Evolutionary conservation across 2,329 filamentous ascomycete genomes (phyloP).

Genomic region (Fusarium sp.): DNA sequence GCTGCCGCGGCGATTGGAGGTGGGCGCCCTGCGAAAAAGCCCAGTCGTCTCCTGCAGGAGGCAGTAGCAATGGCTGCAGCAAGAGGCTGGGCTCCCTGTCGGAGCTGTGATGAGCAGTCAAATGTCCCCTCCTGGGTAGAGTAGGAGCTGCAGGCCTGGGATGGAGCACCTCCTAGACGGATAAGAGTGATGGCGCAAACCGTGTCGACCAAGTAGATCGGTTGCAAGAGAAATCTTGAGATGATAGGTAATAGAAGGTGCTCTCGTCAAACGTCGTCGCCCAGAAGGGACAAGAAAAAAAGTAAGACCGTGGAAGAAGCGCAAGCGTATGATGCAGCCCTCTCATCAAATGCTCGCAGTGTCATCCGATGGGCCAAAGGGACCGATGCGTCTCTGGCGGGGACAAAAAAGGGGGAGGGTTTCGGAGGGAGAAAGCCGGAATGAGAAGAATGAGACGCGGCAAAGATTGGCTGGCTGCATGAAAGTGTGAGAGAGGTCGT

Average conservation of each 20-base stretch:
- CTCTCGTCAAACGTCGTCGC: neutral
- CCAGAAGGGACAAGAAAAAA: neutral
- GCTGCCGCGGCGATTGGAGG: constrained; percentile 38
- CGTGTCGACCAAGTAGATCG: neutral
- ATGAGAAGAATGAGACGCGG: constrained; percentile 18
- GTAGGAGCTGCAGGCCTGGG: constrained; percentile 11
- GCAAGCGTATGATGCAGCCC: neutral
- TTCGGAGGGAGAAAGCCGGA: constrained; percentile 21
- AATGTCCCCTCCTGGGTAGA: constrained; percentile 7
- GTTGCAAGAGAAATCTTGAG: neutral
- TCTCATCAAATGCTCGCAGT: constrained; percentile 19
- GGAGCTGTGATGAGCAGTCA: constrained; percentile 13
- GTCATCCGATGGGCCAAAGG: constrained; percentile 26
- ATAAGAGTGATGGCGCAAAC: neutral
- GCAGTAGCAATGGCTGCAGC: constrained; percentile 11
- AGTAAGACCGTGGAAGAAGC: constrained; percentile 2
- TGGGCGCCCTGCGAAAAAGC: constrained; percentile 21
- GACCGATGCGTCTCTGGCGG: constrained; percentile 24
- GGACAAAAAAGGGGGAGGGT: constrained; percentile 27
- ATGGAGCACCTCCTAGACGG: constrained; percentile 4
- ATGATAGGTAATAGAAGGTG: neutral
- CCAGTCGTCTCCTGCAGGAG: constrained; percentile 33
- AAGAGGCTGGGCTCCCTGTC: constrained; percentile 3
- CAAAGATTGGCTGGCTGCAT: constrained; percentile 17
- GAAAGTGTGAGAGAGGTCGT: neutral